phyloP scores from a whole-genome alignment of 2,329 filamentous ascomycete genomes.

The Chaetomiaceae sp. region DNA sequence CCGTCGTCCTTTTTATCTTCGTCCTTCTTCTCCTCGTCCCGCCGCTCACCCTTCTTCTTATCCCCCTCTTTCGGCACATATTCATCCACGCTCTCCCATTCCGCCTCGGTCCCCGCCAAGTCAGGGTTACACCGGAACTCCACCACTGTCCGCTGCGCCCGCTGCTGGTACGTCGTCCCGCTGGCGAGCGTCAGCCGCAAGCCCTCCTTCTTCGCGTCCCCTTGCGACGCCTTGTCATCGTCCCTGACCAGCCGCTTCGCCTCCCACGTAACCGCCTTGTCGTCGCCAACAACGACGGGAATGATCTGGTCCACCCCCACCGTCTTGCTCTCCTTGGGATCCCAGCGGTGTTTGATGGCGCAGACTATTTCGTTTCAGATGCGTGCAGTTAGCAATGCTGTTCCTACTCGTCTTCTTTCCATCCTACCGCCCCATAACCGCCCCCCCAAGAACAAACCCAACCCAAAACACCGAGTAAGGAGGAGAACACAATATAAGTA shows the following conservation, averaged over 20 bases:
- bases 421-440: not conserved
- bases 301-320: conserved; percentile 54
- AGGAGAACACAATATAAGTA: not conserved
- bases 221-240: conserved; percentile 55
- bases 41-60: conserved; percentile 13
- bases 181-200: conserved; percentile 64
- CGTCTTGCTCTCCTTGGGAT: conserved; percentile 43
- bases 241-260: conserved; percentile 61
- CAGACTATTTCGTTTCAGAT: too few species aligned
- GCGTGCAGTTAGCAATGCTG: too few species aligned
- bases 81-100: conserved; percentile 54
- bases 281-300: conserved; percentile 63
- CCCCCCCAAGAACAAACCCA: not conserved
- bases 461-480: not conserved
- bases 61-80: conserved; percentile 36
- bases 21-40: conserved; percentile 27
- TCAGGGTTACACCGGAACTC: conserved; percentile 78
- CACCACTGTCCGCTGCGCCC: conserved; percentile 70
- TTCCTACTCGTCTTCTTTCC: too few species aligned
- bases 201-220: conserved; percentile 65
- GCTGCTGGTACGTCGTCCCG: conserved; percentile 47
- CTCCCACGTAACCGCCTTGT: conserved; percentile 62
- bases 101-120: conserved; percentile 68
- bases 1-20: conserved; percentile 34
- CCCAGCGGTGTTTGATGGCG: conserved; percentile 60